Percentiles rank a stretch among this genome's conserved stretches.
These are phyloP conservation scores for Dryas alaskensis DNA, from an alignment of 306 rosid genomes.

Conservation along the genomic window DNA sequence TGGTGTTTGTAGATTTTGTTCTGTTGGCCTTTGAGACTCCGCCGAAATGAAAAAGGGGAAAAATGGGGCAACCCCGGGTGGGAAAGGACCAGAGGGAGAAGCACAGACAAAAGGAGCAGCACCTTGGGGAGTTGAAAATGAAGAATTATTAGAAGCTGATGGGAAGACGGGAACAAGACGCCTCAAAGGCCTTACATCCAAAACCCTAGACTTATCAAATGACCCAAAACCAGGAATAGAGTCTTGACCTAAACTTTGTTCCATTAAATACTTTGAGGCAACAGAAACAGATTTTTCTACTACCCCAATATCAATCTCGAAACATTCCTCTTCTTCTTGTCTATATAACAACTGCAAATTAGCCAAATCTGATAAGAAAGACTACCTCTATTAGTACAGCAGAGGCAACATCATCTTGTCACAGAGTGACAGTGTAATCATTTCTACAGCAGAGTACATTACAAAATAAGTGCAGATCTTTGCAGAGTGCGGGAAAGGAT, in stretches of 20 bases:
- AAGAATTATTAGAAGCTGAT: conserved; percentile 53
- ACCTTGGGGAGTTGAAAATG: conserved; percentile 62
- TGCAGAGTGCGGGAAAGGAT: conserved; percentile 15
- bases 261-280: conserved; percentile 49
- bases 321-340: background rate
- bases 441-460: conserved; percentile 12
- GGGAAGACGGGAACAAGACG: conserved; percentile 79
- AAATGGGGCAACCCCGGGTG: conserved; percentile 68
- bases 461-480: background rate
- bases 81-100: conserved; percentile 89
- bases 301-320: background rate
- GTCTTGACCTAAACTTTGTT: conserved; percentile 57
- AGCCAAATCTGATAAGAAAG: background rate
- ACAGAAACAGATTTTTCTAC: conserved; percentile 19
- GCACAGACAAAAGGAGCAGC: conserved; percentile 84
- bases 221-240: conserved; percentile 47
- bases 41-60: conserved; percentile 64
- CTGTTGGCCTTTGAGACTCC: conserved; percentile 50
- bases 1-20: conserved; percentile 46
- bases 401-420: background rate
- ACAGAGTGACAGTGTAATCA: background rate
- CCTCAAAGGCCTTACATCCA: conserved; percentile 78
- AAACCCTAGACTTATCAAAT: conserved; percentile 81
- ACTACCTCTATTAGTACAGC: background rate
- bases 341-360: background rate